Base-by-base conservation (phyloP, 2,329 filamentous ascomycete species). In the Exophiala alcalophila region DNA sequence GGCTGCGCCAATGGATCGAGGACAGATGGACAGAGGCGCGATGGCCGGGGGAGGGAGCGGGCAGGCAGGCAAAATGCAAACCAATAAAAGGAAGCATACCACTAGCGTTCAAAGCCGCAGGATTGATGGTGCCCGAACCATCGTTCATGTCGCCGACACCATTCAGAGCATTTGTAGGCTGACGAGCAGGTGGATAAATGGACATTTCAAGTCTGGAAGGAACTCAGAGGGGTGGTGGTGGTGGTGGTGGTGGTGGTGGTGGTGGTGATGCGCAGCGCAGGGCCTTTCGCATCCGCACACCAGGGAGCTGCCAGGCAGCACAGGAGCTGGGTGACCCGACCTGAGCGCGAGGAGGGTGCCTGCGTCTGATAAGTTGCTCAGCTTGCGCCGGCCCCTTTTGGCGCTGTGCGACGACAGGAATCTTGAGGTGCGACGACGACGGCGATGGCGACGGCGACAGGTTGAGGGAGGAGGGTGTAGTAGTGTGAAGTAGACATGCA, bases 71-170 rank as follows among this genome's bases (percentile, higher is more conserved):
- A n/a, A n/a, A n/a, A n/a, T n/a, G 16, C 9, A 37, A 40, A 35
- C 48, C 44, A 48, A 44, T 45, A 44, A 29, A 43, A 42, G 31
- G 31, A 33, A 33, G 27, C 66, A 60, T 81, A 91, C 85, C 80
- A 73, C 81, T 72, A 64, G 82, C 83, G 71, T 84, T 88, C 72
- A 94, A 77, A 54, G 84, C 86, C 61, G 86, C 86, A 65, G 88
- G 88, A 75, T 94, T 87, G 75, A 94, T 92, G 63, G 88, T 94
- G 65, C 84, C 86, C 73, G 84, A 84, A 65, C 86, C 84, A 77
- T 85, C 84, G 59, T 76, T 72, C 48, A 69, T 57, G 46, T 51
- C 46, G 50, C 47, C 66, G 57, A 74, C 64, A 69, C 80, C 80
- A 74, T 83, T 83, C 67, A 81, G 76, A 67, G 78, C 74, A 66